Conservation (phyloP, 257 asterid genomes). For the Buddleja alternifolia region DNA sequence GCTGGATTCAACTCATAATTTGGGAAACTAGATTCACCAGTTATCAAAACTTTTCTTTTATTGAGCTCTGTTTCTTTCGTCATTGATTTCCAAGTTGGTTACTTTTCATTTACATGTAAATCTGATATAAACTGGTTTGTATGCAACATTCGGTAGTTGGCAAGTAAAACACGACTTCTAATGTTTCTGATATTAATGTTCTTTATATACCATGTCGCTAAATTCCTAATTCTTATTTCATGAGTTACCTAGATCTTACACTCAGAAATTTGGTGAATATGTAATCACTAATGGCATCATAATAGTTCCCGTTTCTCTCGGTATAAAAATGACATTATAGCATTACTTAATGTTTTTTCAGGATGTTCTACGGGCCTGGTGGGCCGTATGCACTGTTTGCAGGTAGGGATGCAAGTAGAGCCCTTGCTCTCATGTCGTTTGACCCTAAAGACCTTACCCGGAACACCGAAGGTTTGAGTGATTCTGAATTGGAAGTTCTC, state of each 20-base stretch:
- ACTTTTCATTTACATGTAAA: neutral
- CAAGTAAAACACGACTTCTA: neutral
- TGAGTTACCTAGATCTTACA: neutral
- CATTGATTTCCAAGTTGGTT: neutral
- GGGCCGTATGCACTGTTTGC: constrained; percentile 89
- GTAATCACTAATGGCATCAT: neutral
- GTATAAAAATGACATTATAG: constrained; percentile 1
- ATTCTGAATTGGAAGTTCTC: constrained; percentile 67
- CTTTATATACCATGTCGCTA: neutral
- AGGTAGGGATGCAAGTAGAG: constrained; percentile 95
- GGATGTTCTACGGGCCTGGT: constrained; percentile 99
- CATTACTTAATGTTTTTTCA: constrained; percentile 32
- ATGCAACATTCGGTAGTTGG: constrained; percentile 4
- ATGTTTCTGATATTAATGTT: neutral
- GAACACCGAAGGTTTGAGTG: constrained; percentile 69
- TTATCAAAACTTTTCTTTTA: neutral
- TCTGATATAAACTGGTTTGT: neutral
- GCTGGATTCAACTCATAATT: neutral
- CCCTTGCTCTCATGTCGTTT: constrained; percentile 89
- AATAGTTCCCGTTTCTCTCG: neutral
- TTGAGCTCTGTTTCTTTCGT: neutral
- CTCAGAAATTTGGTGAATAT: neutral
- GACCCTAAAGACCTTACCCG: constrained; percentile 82
- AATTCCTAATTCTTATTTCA: neutral
- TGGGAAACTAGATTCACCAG: neutral